Conservation (phyloP, 192 early-diverging fungal species). For the Gryganskiella cystojenkinii region DNA sequence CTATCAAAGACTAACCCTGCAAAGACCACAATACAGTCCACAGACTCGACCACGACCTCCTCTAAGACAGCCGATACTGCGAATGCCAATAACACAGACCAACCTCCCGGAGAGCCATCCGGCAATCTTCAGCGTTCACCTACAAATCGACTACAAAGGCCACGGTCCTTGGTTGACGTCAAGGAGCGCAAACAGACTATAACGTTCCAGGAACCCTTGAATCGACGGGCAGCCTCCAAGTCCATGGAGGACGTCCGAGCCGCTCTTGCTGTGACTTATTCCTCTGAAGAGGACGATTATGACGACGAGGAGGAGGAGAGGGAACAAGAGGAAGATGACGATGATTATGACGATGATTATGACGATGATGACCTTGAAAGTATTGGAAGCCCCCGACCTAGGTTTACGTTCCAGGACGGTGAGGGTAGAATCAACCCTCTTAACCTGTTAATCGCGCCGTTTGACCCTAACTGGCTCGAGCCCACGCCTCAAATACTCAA, state of each 20-base stretch:
- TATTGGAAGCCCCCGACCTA: conserved; percentile 35
- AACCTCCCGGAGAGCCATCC: too few relatives aligned
- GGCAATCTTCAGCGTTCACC: conserved; percentile 1
- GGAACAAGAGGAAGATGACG: too few relatives aligned
- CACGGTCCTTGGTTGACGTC: conserved; percentile 30
- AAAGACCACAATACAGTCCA: too few relatives aligned
- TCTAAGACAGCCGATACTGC: not conserved
- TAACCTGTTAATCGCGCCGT: conserved; percentile 33
- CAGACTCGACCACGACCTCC: not conserved
- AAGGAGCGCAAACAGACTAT: conserved; percentile 16
- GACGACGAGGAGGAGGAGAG: not conserved
- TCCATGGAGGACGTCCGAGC: conserved; percentile 43
- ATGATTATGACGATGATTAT: not conserved
- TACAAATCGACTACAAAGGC: conserved; percentile 13
- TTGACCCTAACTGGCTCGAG: conserved; percentile 44
- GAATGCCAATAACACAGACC: not conserved
- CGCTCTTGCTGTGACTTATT: not conserved
- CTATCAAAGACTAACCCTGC: too few relatives aligned
- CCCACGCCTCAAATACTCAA: conserved; percentile 35
- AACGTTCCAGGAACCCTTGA: conserved; percentile 16
- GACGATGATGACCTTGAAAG: not conserved
- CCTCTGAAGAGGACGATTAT: conserved; percentile 10
- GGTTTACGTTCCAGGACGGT: conserved; percentile 39
- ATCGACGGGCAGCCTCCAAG: conserved; percentile 14
- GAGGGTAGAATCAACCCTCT: conserved; percentile 41